These are phyloP conservation scores for Dissophora ornata DNA, from an alignment of 192 early-diverging fungal genomes.

Conservation along the genomic window DNA sequence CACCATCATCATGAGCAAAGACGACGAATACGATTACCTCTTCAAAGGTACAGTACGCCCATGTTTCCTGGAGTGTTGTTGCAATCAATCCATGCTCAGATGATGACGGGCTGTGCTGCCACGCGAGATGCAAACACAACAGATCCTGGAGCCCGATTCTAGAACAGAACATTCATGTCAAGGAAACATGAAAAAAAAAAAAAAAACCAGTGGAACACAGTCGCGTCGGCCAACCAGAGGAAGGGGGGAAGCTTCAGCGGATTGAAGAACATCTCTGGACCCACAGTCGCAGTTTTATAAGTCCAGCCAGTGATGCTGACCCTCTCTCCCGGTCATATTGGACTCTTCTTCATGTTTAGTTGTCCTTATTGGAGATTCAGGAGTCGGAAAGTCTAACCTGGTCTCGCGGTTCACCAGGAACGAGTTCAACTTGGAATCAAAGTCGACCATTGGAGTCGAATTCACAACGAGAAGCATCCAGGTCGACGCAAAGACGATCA, in stretches of 20 bases:
- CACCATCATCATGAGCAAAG: conserved; percentile 58
- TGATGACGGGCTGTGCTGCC: conserved; percentile 22
- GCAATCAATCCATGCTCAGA: conserved; percentile 1
- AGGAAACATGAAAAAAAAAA: no score
- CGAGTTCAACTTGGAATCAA: conserved; percentile 98
- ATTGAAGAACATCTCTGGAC: neutral
- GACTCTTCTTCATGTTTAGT: conserved; percentile 58
- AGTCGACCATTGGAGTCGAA: conserved; percentile 99
- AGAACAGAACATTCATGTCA: no score
- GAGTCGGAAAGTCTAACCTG: conserved; percentile 98
- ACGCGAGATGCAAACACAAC: conserved; percentile 33
- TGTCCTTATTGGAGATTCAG: conserved; percentile 94
- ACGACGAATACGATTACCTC: conserved; percentile 89
- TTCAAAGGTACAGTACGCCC: conserved; percentile 75
- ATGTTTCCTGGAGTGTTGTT: neutral
- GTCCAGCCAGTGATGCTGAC: neutral
- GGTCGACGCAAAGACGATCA: conserved; percentile 97
- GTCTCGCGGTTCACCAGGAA: conserved; percentile 97
- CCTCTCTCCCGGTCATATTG: neutral
- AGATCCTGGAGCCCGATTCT: conserved; percentile 13
- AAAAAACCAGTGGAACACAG: no score
- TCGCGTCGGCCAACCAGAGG: no score
- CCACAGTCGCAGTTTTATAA: neutral
- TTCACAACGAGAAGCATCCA: conserved; percentile 97
- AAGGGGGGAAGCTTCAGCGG: neutral